Conservation (phyloP, 2,329 filamentous ascomycete species). For the Verticillium zaregamsianum region DNA sequence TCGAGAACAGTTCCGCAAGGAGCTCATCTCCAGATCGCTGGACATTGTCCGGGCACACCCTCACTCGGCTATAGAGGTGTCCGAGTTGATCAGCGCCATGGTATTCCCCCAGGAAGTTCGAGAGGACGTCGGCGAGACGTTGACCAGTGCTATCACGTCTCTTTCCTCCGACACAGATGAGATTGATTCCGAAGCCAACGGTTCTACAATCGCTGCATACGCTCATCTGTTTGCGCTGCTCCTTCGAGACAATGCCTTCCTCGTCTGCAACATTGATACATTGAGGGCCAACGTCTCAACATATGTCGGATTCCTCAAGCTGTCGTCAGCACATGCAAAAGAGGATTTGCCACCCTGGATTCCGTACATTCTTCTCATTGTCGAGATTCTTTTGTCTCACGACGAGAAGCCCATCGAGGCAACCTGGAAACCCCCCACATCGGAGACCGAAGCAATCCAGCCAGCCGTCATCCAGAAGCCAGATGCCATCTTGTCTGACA, state of each 20-base stretch:
- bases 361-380: slow-evolving; percentile 80
- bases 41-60: slow-evolving; percentile 87
- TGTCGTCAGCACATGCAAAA: slow-evolving; percentile 59
- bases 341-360: slow-evolving; percentile 92
- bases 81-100: slow-evolving; percentile 77
- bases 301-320: slow-evolving; percentile 74
- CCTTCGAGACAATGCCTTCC: slow-evolving; percentile 78
- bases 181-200: slow-evolving; percentile 60
- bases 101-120: slow-evolving; percentile 56
- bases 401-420: slow-evolving; percentile 77
- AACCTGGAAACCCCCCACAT: slow-evolving; percentile 59
- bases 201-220: slow-evolving; percentile 72
- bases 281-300: slow-evolving; percentile 73
- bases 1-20: slow-evolving; percentile 66
- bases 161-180: slow-evolving; percentile 48
- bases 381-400: slow-evolving; percentile 86
- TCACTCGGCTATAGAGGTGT: slow-evolving; percentile 83
- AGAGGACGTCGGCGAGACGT: slow-evolving; percentile 73
- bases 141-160: slow-evolving; percentile 79
- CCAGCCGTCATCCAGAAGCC: slow-evolving; percentile 55
- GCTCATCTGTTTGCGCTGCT: slow-evolving; percentile 87
- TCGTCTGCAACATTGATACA: slow-evolving; percentile 67
- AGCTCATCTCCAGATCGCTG: slow-evolving; percentile 83
- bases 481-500: slow-evolving; percentile 54
- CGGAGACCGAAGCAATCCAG: slow-evolving; percentile 43